phyloP scores from a whole-genome alignment of 2,329 filamentous ascomycete genomes.

The Periglandula ipomoeae region DNA sequence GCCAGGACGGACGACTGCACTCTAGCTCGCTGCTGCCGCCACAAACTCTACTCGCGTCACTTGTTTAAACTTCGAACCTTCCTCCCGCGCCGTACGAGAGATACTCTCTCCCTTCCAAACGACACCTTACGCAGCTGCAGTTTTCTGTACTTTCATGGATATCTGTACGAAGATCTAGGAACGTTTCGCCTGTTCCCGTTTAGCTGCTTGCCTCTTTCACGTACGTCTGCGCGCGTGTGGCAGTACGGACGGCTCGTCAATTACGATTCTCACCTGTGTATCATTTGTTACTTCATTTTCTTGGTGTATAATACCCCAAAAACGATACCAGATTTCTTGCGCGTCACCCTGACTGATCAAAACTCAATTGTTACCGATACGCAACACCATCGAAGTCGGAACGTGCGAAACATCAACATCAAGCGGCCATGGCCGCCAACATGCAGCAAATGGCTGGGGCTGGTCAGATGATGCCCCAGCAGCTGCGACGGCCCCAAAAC shows the following conservation, averaged over 20 bases:
- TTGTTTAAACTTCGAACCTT: not conserved
- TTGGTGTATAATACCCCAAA: not conserved
- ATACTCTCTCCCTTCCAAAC: not conserved
- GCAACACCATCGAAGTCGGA: not conserved
- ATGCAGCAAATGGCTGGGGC: constrained; percentile 46
- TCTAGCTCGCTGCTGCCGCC: not conserved
- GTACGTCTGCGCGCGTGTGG: not conserved
- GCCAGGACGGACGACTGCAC: not conserved
- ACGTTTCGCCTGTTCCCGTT: no score
- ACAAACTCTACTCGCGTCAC: not conserved
- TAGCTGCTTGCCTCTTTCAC: no score
- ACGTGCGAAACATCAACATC: not conserved
- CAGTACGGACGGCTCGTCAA: not conserved
- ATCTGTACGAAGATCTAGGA: not conserved
- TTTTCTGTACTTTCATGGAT: not conserved
- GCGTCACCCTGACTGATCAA: not conserved
- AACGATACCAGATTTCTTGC: not conserved
- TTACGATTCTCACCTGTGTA: no score
- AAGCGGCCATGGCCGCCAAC: constrained; percentile 50
- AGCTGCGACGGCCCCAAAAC: constrained; percentile 24
- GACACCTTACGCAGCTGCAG: not conserved
- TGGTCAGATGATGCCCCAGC: constrained; percentile 36
- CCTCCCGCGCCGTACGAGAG: not conserved
- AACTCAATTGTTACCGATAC: not conserved
- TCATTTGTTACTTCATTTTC: no score